Base-by-base conservation (phyloP, 1,284 basidiomycete species). In the Puccinia coronata region DNA sequence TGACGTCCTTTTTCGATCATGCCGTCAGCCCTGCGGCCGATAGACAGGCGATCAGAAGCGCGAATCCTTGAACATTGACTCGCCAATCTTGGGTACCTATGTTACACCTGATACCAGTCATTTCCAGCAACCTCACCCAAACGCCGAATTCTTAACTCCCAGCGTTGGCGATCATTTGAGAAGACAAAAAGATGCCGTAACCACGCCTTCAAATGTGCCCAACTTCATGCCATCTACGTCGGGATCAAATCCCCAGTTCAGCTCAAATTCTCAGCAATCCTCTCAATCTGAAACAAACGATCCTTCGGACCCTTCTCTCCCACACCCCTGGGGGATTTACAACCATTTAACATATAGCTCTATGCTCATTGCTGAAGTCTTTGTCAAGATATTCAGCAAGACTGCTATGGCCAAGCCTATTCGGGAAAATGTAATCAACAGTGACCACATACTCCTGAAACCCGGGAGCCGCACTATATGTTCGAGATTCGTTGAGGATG, bases 81-180 rank as follows among this genome's bases (percentile, higher is more conserved):
- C 49, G 18, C 49, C 61, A 34, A 39, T 49, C 39, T 14, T 51
- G 51, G 49, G 59, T 53, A 69, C 34, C 25, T 67, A 51, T 69
- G 63, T 65, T n/a, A 78, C 76, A 53, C 76, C 76, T 49, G 76
- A 78, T 57, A 51, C 76, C 12, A 78, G 76, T 31, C 76, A 78
- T 28, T 69, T 78, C 20, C 74, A 76, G 34, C 57, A 63, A 25
- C 43, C 49, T 71, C 49, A 69, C 39, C 49, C 63, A 9, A 78
- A 78, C 20, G 59, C 59, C 6, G 61, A 78, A 34, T 69, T 78
- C n/a, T 28, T 67, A 34, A 78, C 76, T 49, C 76, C 76, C 25
- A 49, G 43, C 28, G 23, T 78, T 25, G 49, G 41, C 18, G 76
- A 65, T 25, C 76, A 78, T 20, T 55, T 78, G 25, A 78, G 20